Percentiles rank a stretch among this genome's conserved stretches.
Conservation (phyloP, 768 basidiomycete genomes). For the Suillus variegatus region DNA sequence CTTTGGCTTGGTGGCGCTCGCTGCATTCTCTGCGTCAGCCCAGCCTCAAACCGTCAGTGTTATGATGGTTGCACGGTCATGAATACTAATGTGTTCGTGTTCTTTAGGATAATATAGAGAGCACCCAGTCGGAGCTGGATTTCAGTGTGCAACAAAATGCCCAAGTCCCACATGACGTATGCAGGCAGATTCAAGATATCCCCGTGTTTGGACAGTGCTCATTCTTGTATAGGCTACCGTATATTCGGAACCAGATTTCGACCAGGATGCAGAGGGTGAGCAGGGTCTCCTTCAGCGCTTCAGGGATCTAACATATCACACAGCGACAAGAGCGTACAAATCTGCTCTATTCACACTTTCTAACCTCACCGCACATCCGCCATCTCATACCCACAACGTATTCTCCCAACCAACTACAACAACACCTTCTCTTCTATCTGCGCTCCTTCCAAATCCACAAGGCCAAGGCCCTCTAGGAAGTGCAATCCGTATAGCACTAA, state of each 20-base stretch:
- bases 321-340: slow-evolving; percentile 75
- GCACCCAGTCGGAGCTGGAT: background rate
- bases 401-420: slow-evolving; percentile 36
- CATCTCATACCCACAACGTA: slow-evolving; percentile 57
- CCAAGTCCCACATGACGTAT: background rate
- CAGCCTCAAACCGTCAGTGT: slow-evolving; percentile 25
- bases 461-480: slow-evolving; percentile 78
- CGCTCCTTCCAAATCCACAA: slow-evolving; percentile 69
- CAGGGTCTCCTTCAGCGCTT: background rate
- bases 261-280: slow-evolving; percentile 56
- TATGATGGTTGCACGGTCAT: background rate
- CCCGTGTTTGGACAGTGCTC: background rate
- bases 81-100: background rate
- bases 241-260: slow-evolving; percentile 26
- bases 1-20: slow-evolving; percentile 57
- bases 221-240: slow-evolving; percentile 17
- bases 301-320: slow-evolving; percentile 5
- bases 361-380: slow-evolving; percentile 61
- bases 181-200: background rate
- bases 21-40: slow-evolving; percentile 46
- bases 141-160: background rate
- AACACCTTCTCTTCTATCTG: slow-evolving; percentile 55
- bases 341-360: slow-evolving; percentile 71
- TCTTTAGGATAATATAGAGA: background rate
- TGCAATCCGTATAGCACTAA: slow-evolving; percentile 64